Percentiles rank a stretch among this genome's conserved stretches.
These are phyloP conservation scores for Rhododendron simsii DNA, from an alignment of 148 eudicot genomes.

Conservation along the genomic window DNA sequence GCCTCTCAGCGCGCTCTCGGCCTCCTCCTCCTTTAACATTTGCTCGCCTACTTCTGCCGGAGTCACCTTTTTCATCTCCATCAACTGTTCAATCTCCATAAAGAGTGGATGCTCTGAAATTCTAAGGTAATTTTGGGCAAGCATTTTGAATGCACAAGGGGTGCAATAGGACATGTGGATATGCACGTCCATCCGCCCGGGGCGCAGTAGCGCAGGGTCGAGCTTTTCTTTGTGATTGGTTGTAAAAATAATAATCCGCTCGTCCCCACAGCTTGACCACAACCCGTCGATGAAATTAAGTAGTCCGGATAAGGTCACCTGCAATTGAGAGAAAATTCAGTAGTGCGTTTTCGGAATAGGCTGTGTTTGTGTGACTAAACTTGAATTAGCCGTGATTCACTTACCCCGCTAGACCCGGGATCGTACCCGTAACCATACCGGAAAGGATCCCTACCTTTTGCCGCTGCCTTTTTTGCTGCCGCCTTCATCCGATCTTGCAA, in stretches of 20 bases:
- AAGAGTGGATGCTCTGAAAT: conserved; percentile 34
- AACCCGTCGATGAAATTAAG: conserved; percentile 66
- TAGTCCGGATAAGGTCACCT: conserved; percentile 63
- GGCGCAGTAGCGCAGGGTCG: conserved; percentile 63
- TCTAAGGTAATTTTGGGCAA: conserved; percentile 53
- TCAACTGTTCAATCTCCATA: conserved; percentile 18
- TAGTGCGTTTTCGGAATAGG: too few species aligned
- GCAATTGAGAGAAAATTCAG: not conserved
- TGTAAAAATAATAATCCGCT: conserved; percentile 64
- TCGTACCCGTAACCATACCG: not conserved
- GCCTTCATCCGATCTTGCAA: conserved; percentile 9
- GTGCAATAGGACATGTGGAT: conserved; percentile 75
- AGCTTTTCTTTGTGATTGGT: conserved; percentile 69
- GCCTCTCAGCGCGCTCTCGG: conserved; percentile 29
- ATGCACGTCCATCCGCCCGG: conserved; percentile 80
- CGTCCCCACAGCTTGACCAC: conserved; percentile 87
- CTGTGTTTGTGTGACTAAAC: not conserved
- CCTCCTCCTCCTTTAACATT: conserved; percentile 34
- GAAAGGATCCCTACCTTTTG: not conserved
- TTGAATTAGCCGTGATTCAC: not conserved
- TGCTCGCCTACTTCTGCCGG: conserved; percentile 53
- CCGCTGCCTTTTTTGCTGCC: not conserved
- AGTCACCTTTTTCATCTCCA: conserved; percentile 24
- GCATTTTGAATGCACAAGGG: conserved; percentile 44
- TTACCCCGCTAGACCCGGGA: conserved; percentile 3